These are phyloP conservation scores for Leccinellum luteum DNA, from an alignment of 768 basidiomycete species.

Conservation along the genomic window DNA sequence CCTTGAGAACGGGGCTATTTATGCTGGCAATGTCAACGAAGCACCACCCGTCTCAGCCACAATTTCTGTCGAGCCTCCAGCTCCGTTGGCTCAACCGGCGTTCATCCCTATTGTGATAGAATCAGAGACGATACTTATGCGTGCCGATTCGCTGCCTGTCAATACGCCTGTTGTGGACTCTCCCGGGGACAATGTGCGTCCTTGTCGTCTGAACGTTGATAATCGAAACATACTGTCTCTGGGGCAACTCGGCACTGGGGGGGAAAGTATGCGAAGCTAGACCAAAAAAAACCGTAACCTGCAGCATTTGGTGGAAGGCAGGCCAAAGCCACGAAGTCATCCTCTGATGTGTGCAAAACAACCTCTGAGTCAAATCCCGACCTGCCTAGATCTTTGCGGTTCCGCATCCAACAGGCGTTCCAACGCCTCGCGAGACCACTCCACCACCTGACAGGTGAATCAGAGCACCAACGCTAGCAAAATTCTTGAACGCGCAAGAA, in stretches of 20 bases:
- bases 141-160: neutral
- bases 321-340: neutral
- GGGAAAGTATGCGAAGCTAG: neutral
- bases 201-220: neutral
- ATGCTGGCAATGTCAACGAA: constrained; percentile 28
- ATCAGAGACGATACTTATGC: constrained; percentile 5
- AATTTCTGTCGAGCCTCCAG: constrained; percentile 28
- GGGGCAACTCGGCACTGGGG: neutral
- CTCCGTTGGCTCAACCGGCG: constrained; percentile 33
- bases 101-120: constrained; percentile 22
- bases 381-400: too few species aligned
- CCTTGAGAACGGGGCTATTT: constrained; percentile 49
- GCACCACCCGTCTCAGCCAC: constrained; percentile 24
- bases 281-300: neutral
- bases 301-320: neutral
- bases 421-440: constrained; percentile 53
- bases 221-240: neutral
- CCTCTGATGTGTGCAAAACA: too few species aligned
- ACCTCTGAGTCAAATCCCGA: too few species aligned
- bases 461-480: constrained; percentile 50
- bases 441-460: constrained; percentile 26
- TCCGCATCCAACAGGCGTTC: constrained; percentile 64
- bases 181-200: neutral
- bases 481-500: constrained; percentile 57
- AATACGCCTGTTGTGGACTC: neutral